A percentile compares a stretch with the other conserved stretches of the same genome.
Conservation (phyloP, 1,284 basidiomycete genomes). For the Fereydounia khargensis region DNA sequence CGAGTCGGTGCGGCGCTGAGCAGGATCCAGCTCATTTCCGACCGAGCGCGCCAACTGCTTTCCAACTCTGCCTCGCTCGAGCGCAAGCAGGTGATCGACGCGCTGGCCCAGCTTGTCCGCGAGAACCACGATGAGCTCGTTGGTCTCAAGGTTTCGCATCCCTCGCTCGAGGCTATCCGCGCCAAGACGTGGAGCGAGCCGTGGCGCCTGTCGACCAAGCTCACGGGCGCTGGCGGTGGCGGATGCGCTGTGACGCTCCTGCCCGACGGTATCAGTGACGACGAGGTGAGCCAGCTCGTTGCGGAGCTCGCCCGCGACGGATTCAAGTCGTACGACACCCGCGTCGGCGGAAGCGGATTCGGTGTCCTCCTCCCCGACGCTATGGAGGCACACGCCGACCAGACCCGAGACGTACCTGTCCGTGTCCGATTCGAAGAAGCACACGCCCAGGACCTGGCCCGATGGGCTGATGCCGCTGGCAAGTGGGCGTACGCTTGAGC, state of each 20-base stretch:
- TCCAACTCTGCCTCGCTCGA: slow-evolving; percentile 8
- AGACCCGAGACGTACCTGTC: not conserved
- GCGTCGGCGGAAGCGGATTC: slow-evolving; percentile 87
- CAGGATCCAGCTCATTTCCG: slow-evolving; percentile 32
- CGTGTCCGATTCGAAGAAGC: not conserved
- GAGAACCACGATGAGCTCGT: slow-evolving; percentile 87
- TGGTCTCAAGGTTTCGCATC: slow-evolving; percentile 88
- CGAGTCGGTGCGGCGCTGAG: slow-evolving; percentile 32
- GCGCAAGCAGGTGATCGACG: slow-evolving; percentile 14
- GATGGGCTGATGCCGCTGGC: not conserved
- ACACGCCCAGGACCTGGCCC: not conserved
- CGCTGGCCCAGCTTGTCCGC: slow-evolving; percentile 63
- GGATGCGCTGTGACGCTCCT: slow-evolving; percentile 94
- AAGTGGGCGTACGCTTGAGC: not conserved
- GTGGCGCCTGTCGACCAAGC: slow-evolving; percentile 74
- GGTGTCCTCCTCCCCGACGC: slow-evolving; percentile 68
- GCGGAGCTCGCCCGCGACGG: slow-evolving; percentile 60
- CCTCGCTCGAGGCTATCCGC: slow-evolving; percentile 78
- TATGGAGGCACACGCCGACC: slow-evolving; percentile 3
- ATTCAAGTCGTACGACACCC: slow-evolving; percentile 84
- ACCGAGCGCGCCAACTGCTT: slow-evolving; percentile 39
- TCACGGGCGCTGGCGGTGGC: slow-evolving; percentile 98
- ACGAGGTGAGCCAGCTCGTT: slow-evolving; percentile 20
- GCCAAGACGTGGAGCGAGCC: slow-evolving; percentile 65
- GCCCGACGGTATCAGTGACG: slow-evolving; percentile 69